Base-by-base conservation (phyloP, 2,329 filamentous ascomycete species). In the Neopestalotiopsis sp. region DNA sequence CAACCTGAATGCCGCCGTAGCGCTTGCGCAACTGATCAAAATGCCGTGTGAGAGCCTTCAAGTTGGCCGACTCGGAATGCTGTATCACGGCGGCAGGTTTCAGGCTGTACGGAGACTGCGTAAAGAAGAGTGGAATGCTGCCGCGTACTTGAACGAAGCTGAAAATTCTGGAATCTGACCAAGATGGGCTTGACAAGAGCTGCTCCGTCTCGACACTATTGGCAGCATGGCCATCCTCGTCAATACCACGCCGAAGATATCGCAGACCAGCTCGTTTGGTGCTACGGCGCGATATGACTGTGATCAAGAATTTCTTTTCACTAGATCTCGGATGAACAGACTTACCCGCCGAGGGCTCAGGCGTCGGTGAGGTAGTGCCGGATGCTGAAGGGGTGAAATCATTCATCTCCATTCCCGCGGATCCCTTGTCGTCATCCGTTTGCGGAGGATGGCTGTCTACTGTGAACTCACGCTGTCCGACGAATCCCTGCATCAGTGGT, bases 151-250 rank as follows among this genome's bases (percentile, higher is more conserved):
- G 96, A 3, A 97, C 83, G 74, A 97, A 97, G 0, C 94, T 97
- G 78, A 94, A 93, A 2, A 91, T 85, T 72, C 89, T 93, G 2
- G 83, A 0, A 85, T 81, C 0, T 85, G 77, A 85, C 90, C 92
- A 95, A 1, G 85, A 85, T 1, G 90, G 84, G 0, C 88, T 87
- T 0, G 94, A 96, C 2, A 99, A 85, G 10, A 99, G 92, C 79
- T 99, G 96, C 78, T 99, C 96, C 0, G 95, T 97, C 82, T 99
- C 96, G 24, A 98, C 95, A 34, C 87, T 91, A 76, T 99, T 99
- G 20, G 96, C 96, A 4, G 92, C 90, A 74, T 93, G 91, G 0
- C 96, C 96, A 69, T 95, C 90, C 69, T 98, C 94, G 74, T 99
- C 94, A 28, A 97, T 89, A 6, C 96, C 96, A 32, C 96, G 91